Conservation (phyloP, 1,284 basidiomycete genomes). For the Athelia sp. region DNA sequence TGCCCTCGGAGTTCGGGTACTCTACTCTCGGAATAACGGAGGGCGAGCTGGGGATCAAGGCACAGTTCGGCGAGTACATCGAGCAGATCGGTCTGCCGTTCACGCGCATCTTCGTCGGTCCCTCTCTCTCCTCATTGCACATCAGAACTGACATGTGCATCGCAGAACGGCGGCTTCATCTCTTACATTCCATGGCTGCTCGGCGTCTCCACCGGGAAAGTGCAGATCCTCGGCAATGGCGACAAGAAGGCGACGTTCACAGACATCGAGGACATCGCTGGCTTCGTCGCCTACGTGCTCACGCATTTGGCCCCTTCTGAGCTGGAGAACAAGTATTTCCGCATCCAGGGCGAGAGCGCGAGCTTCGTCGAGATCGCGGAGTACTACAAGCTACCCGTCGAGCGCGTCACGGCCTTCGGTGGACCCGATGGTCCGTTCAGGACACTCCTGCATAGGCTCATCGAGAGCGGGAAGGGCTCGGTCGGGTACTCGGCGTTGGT, state of each 20-base stretch:
- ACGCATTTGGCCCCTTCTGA: background rate
- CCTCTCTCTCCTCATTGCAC: too few species aligned
- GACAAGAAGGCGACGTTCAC: conserved; percentile 3
- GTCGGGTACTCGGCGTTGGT: background rate
- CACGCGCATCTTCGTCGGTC: too few species aligned
- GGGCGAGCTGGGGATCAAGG: too few species aligned
- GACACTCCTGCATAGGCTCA: background rate
- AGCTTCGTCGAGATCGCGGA: background rate
- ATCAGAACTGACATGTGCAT: too few species aligned
- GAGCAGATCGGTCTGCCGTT: too few species aligned
- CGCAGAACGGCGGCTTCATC: too few species aligned
- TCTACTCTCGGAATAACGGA: conserved; percentile 1
- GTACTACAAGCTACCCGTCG: background rate
- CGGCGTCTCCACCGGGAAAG: conserved; percentile 8
- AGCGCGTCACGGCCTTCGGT: background rate
- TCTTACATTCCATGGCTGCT: too few species aligned
- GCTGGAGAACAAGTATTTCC: background rate
- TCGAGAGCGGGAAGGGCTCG: background rate
- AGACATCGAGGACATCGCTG: conserved; percentile 3
- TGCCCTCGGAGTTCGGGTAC: conserved; percentile 10
- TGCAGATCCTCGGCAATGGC: conserved; percentile 7
- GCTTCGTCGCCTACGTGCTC: too few species aligned
- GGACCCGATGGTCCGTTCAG: too few species aligned
- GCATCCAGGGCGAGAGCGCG: background rate
- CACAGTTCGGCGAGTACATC: too few species aligned